These are phyloP conservation scores for Phytophthora brassicae DNA, from an alignment of 352 stramenopile genomes.

Conservation along the genomic window DNA sequence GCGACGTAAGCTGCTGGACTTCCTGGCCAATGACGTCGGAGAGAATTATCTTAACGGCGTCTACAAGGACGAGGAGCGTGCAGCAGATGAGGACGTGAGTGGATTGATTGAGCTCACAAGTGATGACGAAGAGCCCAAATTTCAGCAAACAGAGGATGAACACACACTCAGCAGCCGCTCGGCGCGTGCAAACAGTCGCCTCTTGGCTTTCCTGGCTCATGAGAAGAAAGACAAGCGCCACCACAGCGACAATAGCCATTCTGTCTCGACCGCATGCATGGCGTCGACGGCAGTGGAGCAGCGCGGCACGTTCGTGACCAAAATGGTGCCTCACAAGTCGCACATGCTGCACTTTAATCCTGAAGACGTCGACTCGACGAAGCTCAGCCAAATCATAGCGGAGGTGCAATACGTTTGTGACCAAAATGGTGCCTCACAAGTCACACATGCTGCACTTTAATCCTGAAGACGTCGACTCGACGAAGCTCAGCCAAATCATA, in stretches of 20 bases:
- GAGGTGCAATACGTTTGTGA: slow-evolving; percentile 58
- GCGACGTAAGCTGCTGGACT: slow-evolving; percentile 72
- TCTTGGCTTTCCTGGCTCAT: slow-evolving; percentile 60
- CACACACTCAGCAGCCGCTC: slow-evolving; percentile 21
- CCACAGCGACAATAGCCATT: slow-evolving; percentile 29
- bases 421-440: slow-evolving; percentile 50
- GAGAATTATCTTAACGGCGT: slow-evolving; percentile 70
- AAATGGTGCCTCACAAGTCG: slow-evolving; percentile 46
- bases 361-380: slow-evolving; percentile 38
- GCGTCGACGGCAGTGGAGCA: slow-evolving; percentile 31
- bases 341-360: slow-evolving; percentile 63
- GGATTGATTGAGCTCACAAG: slow-evolving; percentile 28
- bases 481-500: slow-evolving; percentile 44
- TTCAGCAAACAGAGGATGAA: slow-evolving; percentile 19
- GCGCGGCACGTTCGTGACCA: slow-evolving; percentile 62
- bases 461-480: slow-evolving; percentile 44
- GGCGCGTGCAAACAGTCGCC: slow-evolving; percentile 49
- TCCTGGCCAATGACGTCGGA: slow-evolving; percentile 69
- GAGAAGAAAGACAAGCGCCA: slow-evolving; percentile 55
- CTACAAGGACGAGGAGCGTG: slow-evolving; percentile 65
- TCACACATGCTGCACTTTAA: slow-evolving; percentile 60
- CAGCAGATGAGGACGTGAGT: slow-evolving; percentile 26
- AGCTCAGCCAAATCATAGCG: slow-evolving; percentile 44
- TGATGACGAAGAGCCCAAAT: slow-evolving; percentile 27
- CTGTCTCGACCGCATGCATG: slow-evolving; percentile 34